Base-by-base conservation (phyloP, 805 yeast species). In the Cyberlindnera bimundalis region DNA sequence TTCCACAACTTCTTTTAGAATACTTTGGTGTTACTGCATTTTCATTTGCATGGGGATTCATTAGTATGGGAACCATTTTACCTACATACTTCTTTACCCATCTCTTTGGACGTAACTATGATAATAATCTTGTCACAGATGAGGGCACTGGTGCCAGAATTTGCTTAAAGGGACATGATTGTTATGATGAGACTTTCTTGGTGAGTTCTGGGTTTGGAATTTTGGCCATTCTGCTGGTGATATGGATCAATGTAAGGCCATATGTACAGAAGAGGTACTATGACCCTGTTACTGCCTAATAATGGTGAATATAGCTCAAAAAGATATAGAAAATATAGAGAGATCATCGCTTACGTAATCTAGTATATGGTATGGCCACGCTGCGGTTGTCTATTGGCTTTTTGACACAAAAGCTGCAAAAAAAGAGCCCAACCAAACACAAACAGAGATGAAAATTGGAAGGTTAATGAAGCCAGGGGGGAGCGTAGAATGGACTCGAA, bases 1-100 rank as follows among this genome's bases (percentile, higher is more conserved):
- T 76, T 61, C 93, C 95, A 5, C 78, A 84, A n/a, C 75, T 85
- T 16, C 72, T 82, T n/a, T 75, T 87, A 14, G 91, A 85, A 48
- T 61, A 72, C 9, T 84, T 83, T 62, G 93, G 93, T 2, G 74
- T 85, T 66, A 66, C 66, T 14, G 68, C 74, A 38, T 82, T 84
- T 52, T 74, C 85, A 7, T 78, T 74, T 48, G 82, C 82, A 53
- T 84, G 89, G 86, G 95, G 95, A 0, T 56, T 79, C 26, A 71
- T 82, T 17, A 78, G 81, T 10, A 54, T 81, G 38, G 77, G 89
- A 0, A 90, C 93, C 2, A 72, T 81, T 13, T 47, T 79, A 0
- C 78, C 84, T 1, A 74, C 82, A 29, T 74, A 75, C 47, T 62
- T 73, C 43, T 70, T 84, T 48, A 82, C 86, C 31, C 67, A 71